phyloP scores from a whole-genome alignment of 169 alveolate genomes.

The Blepharisma undulans region DNA sequence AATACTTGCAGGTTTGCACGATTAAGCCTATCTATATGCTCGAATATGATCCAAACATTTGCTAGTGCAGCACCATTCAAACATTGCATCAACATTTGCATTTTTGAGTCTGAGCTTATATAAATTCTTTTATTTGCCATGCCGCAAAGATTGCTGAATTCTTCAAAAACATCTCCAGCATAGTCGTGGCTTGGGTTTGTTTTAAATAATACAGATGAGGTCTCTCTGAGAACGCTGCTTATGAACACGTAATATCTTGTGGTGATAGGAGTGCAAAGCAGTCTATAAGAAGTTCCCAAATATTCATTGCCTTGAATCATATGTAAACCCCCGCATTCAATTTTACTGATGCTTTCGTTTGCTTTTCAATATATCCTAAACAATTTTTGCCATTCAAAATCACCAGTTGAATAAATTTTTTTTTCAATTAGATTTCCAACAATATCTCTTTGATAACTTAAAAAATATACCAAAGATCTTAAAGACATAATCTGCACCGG shows the following conservation, averaged over 20 bases:
- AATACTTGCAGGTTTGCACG: conserved; percentile 39
- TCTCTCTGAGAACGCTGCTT: conserved; percentile 60
- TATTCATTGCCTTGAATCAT: conserved; percentile 55
- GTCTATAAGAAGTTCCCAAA: conserved; percentile 48
- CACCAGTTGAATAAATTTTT: conserved; percentile 37
- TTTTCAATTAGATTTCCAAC: conserved; percentile 44
- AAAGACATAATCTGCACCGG: conserved; percentile 50
- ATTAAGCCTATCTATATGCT: conserved; percentile 46
- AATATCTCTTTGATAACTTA: conserved; percentile 55
- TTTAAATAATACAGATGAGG: conserved; percentile 57
- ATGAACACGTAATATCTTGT: conserved; percentile 58
- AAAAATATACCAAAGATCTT: conserved; percentile 44
- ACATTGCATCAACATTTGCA: conserved; percentile 47
- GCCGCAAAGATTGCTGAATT: conserved; percentile 54
- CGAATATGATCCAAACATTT: conserved; percentile 48
- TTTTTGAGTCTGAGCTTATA: neutral
- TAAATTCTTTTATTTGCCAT: conserved; percentile 44
- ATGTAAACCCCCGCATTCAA: conserved; percentile 65
- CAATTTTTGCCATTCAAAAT: conserved; percentile 66
- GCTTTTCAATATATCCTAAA: conserved; percentile 59
- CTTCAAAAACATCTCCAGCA: conserved; percentile 60
- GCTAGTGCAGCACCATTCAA: conserved; percentile 71
- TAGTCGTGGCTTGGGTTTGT: conserved; percentile 39
- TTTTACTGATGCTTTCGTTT: conserved; percentile 43
- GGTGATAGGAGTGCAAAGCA: conserved; percentile 59